phyloP scores from a whole-genome alignment of 106 monocot species.

The Dioscorea zingiberensis region DNA sequence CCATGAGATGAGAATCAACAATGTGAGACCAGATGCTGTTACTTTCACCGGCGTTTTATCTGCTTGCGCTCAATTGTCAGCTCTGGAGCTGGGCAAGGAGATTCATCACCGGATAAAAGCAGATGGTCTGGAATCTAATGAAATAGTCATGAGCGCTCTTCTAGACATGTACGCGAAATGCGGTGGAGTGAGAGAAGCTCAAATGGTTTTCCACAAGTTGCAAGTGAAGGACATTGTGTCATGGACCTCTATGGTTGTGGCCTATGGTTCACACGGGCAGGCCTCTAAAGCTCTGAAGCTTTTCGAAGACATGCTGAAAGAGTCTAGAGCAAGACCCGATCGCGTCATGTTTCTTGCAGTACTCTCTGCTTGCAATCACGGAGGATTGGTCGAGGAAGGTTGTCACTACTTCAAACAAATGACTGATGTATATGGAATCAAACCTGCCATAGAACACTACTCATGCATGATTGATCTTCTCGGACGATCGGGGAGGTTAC shows the following conservation, averaged over 20 bases:
- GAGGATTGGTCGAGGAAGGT: conserved; percentile 71
- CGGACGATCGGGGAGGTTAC: conserved; percentile 53
- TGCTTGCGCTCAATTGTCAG: conserved; percentile 60
- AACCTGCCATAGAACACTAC: conserved; percentile 57
- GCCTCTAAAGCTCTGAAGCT: conserved; percentile 46
- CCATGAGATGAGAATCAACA: conserved; percentile 30
- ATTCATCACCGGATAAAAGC: conserved; percentile 39
- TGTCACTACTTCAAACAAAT: conserved; percentile 46
- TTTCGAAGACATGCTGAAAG: conserved; percentile 40
- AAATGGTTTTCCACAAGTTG: conserved; percentile 43
- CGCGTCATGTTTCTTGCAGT: conserved; percentile 54
- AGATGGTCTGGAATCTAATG: conserved; percentile 30
- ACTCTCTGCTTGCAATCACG: conserved; percentile 68
- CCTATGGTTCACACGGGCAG: conserved; percentile 65
- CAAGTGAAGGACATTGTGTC: conserved; percentile 43
- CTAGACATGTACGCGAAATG: conserved; percentile 88
- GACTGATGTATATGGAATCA: conserved; percentile 31
- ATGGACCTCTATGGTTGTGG: conserved; percentile 76
- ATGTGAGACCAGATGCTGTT: conserved; percentile 38
- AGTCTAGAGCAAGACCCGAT: conserved; percentile 30
- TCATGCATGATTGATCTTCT: conserved; percentile 73
- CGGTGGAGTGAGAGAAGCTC: conserved; percentile 54
- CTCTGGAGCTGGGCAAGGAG: conserved; percentile 61
- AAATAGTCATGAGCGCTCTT: conserved; percentile 61
- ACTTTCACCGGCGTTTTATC: conserved; percentile 53